Evolutionary conservation across 371 early-diverging fungal genomes (phyloP), one percentile per base, ranked within the genome.

Genomic region (Mucor piriformis): DNA sequence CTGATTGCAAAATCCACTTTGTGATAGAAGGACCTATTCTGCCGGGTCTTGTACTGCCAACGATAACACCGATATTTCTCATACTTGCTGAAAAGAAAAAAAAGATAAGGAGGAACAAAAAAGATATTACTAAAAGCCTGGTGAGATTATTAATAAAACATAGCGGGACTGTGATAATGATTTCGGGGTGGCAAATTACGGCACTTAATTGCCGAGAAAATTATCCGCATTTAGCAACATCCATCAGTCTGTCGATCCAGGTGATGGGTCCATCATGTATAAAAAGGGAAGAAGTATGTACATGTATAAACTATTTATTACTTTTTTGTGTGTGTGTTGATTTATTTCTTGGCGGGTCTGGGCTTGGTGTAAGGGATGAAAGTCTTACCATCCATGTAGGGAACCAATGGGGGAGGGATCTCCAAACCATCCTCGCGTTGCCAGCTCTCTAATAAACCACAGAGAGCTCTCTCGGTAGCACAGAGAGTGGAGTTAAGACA

Each of bases 401-500:
- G 93, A 15, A 93, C 83, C 70, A 98, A 81, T 11, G 87, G 88
- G 53, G 87, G 88, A 42, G 97, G 98, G 21, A 98, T 82, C 57
- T 88, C 86, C 34, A 96, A 82, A 73, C 99, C 94, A 67, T 88
- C 77, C 67, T 88, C 80, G 29, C 98, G 98, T 78, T 99, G 99
- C 83, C 95, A 97, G 84, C 92, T 99, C 78, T 99, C 99, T 54
- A 99, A 76, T 49, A 99, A 78, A 78, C 96, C 97, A 79, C 99
- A 99, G 46, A 99, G 79, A 23, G 99, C 92, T 59, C 99, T 90
- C 67, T 98, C 98, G 42, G 98, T 96, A 47, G 99, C 99, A 60
- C 96, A 95, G 37, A 99, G 83, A 1, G 99, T 99, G 56, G 96
- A 92, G 88, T 99, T 99, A 57, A 99, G 88, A 80, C 96, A 95